Evolutionary conservation across 257 asterid genomes (phyloP), one percentile per base, ranked within the genome.

Genomic region (Przewalskia tangutica): DNA sequence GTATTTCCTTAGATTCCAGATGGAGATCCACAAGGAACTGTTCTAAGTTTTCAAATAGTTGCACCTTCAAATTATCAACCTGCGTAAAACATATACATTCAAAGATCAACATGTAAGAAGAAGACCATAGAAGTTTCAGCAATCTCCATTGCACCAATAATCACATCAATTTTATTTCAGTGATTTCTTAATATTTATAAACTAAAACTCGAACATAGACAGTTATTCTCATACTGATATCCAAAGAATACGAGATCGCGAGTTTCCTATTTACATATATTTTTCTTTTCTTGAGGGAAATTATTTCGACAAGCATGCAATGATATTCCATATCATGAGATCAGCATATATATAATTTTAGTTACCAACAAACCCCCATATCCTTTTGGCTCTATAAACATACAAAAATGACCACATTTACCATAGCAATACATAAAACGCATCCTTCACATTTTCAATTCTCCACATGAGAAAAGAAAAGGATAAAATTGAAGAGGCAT

Each of bases 41-140:
- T 82, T 94, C 97, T 90, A 96, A 85, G 88, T 94, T 96, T 77
- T 94, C 98, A 82, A 92, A 93, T 85, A 96, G 92, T 84, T 96
- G 92, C 82, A 91, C 91, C 92, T 94, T 93, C 91, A 96, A 82
- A 80, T 86, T 94, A 84, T 94, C 99, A 71, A 94, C 99, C 99
- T 96, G 90, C 77, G 82, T 46, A 85, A 82, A 86, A 82, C 73
- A 55, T 16, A 76, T 36, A 66, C 46, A 75, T 13, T 75, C 27
- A 75, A 50, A 75, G 63, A 75, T 17, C 46, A 50, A 1, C 60
- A 75, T 50, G 18, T 14, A 75, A 48, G 60, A 75, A 23, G 46
- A 75, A 50, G 44, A 13, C 79, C 23, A 75, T 20, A 71, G 42
- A 73, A 50, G 14, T 27, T 23, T 23, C 18, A 44, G 36, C 18